Evolutionary conservation across 345 rosid species (phyloP).

Genomic region (Citrus unshiu): DNA sequence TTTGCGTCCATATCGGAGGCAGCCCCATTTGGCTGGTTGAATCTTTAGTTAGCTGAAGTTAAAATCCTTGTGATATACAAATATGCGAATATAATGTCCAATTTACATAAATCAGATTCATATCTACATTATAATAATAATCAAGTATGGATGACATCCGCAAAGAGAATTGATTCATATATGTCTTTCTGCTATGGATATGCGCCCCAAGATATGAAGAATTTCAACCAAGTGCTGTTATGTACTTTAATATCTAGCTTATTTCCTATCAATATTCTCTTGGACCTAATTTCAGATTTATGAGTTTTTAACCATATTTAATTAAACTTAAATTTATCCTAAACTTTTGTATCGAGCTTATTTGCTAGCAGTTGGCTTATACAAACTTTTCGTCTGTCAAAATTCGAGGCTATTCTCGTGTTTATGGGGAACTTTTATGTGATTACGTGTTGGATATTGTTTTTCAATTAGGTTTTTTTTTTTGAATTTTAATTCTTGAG

Average conservation of each 20-base stretch:
- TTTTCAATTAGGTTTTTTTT: too few relatives aligned
- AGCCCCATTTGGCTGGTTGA: constrained; percentile 9
- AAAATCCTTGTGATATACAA: not conserved
- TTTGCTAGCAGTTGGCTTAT: too few relatives aligned
- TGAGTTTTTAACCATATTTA: not conserved
- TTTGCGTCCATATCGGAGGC: not conserved
- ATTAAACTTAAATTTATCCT: too few relatives aligned
- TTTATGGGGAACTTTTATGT: too few relatives aligned
- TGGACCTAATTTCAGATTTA: not conserved
- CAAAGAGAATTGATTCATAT: constrained; percentile 9
- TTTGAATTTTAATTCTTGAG: too few relatives aligned
- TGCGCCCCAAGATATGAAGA: not conserved
- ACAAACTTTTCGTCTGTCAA: not conserved
- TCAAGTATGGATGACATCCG: not conserved
- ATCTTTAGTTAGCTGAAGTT: not conserved
- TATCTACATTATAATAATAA: not conserved
- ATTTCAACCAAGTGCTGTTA: not conserved
- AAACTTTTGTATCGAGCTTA: too few relatives aligned
- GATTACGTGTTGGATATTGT: too few relatives aligned
- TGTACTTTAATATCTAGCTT: not conserved
- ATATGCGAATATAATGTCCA: not conserved
- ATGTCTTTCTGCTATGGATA: not conserved
- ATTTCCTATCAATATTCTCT: not conserved
- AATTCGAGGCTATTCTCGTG: not conserved
- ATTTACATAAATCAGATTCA: not conserved